A percentile compares a stretch with the other conserved stretches of the same genome.
phyloP scores from a whole-genome alignment of 257 asterid genomes.

The Solanum sitiens region DNA sequence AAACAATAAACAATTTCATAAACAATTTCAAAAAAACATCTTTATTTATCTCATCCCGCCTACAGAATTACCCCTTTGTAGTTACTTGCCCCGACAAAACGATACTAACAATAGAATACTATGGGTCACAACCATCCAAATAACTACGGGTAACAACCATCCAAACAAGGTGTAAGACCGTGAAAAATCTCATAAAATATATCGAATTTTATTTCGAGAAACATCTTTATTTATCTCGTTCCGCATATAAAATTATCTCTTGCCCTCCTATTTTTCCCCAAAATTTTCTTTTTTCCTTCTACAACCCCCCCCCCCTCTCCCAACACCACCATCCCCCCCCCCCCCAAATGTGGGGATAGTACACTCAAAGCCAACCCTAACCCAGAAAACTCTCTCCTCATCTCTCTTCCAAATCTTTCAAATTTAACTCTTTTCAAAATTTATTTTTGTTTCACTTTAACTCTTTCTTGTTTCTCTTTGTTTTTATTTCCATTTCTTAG shows the following conservation, averaged over 20 bases:
- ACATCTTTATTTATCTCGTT: neutral
- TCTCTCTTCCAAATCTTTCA: neutral
- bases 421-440: neutral
- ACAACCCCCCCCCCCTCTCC: neutral
- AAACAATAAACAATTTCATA: too few species aligned
- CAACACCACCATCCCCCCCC: too few species aligned
- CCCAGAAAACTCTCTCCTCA: conserved; percentile 23
- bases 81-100: too few species aligned
- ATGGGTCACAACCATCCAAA: too few species aligned
- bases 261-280: neutral
- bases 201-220: neutral
- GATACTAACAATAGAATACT: too few species aligned
- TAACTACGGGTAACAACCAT: too few species aligned
- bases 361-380: conserved; percentile 28
- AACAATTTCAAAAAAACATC: too few species aligned
- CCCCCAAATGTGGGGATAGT: conserved; percentile 10
- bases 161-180: too few species aligned
- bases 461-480: neutral
- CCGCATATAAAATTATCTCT: fast-evolving
- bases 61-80: too few species aligned
- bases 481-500: neutral
- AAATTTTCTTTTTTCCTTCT: too few species aligned
- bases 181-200: neutral
- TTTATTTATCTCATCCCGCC: neutral
- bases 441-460: neutral